phyloP scores from a whole-genome alignment of 2,329 filamentous ascomycete genomes.

The Nemania sp. region DNA sequence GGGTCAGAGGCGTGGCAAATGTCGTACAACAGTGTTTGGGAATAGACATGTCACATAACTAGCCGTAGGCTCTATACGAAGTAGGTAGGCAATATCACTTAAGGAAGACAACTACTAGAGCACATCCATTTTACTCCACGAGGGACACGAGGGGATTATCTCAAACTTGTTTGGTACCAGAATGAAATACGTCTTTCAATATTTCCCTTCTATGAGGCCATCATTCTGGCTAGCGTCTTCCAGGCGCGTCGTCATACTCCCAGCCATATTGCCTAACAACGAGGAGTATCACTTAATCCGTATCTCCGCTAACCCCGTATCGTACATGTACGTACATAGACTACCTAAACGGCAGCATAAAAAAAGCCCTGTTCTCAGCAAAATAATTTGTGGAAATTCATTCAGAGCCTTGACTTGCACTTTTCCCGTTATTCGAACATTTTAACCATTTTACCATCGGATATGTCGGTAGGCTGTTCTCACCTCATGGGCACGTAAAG shows the following conservation, averaged over 20 bases:
- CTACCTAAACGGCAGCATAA: slow-evolving; percentile 10
- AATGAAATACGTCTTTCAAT: not conserved
- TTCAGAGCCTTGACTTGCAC: slow-evolving; percentile 1
- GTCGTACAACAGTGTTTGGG: not conserved
- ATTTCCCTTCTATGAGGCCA: not conserved
- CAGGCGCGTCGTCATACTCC: not conserved
- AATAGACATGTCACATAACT: not conserved
- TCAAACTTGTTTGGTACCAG: not conserved
- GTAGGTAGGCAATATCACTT: too few species aligned
- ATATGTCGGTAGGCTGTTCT: slow-evolving; percentile 1
- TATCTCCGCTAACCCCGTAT: slow-evolving; percentile 22
- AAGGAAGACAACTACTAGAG: not conserved
- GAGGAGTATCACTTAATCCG: not conserved
- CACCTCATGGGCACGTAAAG: slow-evolving; percentile 11
- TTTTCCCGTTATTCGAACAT: slow-evolving; percentile 6
- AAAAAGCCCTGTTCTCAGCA: slow-evolving; percentile 7
- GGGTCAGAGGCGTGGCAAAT: not conserved
- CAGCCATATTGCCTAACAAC: not conserved
- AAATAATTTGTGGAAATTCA: slow-evolving; percentile 6
- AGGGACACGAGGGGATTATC: not conserved
- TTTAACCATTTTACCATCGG: slow-evolving; percentile 17
- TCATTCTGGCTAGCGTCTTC: not conserved
- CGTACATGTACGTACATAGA: slow-evolving; percentile 33
- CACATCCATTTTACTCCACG: not conserved
- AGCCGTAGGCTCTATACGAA: not conserved